Evolutionary conservation across 805 yeast genomes (phyloP), one percentile per base, ranked within the genome.

Genomic region (Teunomyces cretensis): DNA sequence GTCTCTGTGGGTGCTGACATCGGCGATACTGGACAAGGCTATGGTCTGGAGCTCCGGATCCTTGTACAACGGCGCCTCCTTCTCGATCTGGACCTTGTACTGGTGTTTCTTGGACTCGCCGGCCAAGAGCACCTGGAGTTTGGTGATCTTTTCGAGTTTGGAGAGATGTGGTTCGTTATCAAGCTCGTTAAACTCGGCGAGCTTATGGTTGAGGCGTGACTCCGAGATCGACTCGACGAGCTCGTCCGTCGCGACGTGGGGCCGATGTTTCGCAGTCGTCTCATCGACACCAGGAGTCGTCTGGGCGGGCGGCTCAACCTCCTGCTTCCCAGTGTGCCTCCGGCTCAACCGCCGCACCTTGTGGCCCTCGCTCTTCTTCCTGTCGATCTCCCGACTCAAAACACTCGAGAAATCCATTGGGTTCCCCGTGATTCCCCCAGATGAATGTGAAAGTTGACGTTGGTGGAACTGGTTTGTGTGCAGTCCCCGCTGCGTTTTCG

Each of bases 361-460:
- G 24, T 43, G 27, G 28, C 53, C 44, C 47, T 57, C 55, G 51
- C 66, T 64, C 61, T 76, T 37, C 19, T n/a, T 76, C 61, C 70
- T 76, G 6, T 62, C 65, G 15, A 80, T 80, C 57, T 81, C 84
- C 22, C 65, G 59, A 1, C 72, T 53, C 43, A 81, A 65, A 61
- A 79, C 50, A 31, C 66, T 63, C 9, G 77, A 66, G 47, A 79
- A 72, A 54, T 78, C 76, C 84, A 80, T 79, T 4, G 11, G n/a
- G 16, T n/a, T 11, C 36, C 12, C 36, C 24, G 36, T 13, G 26
- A 13, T 33, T 17, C 3, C 28, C 28, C 28, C 28, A 26, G 28
- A 26, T 26, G 28, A 26, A 26, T 26, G 28, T 26, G 28, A 26
- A 4, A 26, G 12, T 26, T 5, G 28, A 7, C 12, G 12, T 9